phyloP scores from a whole-genome alignment of 768 basidiomycete genomes.

The Auriscalpium microsporum region DNA sequence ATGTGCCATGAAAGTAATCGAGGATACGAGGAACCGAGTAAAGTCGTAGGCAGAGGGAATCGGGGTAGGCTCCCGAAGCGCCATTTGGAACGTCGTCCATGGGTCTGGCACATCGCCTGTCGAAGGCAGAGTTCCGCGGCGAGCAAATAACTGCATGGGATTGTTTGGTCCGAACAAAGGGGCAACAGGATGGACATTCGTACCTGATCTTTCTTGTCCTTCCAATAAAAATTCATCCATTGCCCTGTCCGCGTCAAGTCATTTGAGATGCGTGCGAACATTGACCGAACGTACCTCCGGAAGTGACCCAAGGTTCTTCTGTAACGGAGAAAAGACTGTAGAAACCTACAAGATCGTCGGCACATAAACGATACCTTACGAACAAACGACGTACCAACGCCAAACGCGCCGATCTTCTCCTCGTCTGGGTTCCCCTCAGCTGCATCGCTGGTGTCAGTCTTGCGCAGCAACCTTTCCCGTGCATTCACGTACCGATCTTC shows the following conservation, averaged over 20 bases:
- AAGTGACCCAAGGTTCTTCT: slow-evolving; percentile 75
- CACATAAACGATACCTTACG: not conserved
- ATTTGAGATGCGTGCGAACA: no score
- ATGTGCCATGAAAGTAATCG: slow-evolving; percentile 86
- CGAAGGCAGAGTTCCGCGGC: slow-evolving; percentile 57
- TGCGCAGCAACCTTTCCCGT: no score
- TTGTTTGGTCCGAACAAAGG: not conserved
- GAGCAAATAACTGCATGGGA: slow-evolving; percentile 58
- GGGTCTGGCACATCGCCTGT: slow-evolving; percentile 26
- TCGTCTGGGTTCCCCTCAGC: slow-evolving; percentile 94
- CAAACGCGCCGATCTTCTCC: slow-evolving; percentile 93
- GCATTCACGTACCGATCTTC: slow-evolving; percentile 58
- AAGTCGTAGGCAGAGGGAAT: slow-evolving; percentile 84
- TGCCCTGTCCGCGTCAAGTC: slow-evolving; percentile 37
- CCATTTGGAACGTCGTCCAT: slow-evolving; percentile 92
- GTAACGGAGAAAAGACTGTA: slow-evolving; percentile 79
- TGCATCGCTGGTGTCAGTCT: slow-evolving; percentile 13
- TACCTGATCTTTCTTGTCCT: slow-evolving; percentile 84
- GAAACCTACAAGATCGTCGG: slow-evolving; percentile 37
- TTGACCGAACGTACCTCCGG: slow-evolving; percentile 44
- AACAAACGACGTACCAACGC: slow-evolving; percentile 46
- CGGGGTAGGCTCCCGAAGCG: slow-evolving; percentile 68
- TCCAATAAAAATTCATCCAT: slow-evolving; percentile 98
- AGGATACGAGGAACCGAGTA: slow-evolving; percentile 80
- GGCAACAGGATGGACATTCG: not conserved